phyloP scores from a whole-genome alignment of 179 eudicot species.

The Amaranthus tricolor region DNA sequence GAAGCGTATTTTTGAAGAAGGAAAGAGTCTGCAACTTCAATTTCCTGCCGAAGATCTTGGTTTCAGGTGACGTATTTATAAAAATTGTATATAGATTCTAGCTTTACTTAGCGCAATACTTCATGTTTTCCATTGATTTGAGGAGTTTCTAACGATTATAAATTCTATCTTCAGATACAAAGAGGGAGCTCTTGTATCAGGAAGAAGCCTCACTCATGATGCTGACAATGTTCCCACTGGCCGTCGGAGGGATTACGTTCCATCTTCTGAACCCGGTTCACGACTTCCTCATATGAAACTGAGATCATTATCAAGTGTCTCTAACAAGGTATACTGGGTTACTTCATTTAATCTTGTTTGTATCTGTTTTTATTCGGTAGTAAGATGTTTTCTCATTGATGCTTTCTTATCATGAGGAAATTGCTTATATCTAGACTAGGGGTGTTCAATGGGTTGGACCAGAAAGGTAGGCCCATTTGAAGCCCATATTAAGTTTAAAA shows the following conservation, averaged over 20 bases:
- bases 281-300: conserved; percentile 87
- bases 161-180: conserved; percentile 45
- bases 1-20: conserved; percentile 74
- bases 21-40: conserved; percentile 95
- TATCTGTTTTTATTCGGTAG: background rate
- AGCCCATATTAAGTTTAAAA: too few relatives aligned
- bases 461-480: too few relatives aligned
- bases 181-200: conserved; percentile 66
- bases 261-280: conserved; percentile 81
- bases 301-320: conserved; percentile 33
- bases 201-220: conserved; percentile 24
- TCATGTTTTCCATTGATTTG: conserved; percentile 1
- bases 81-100: background rate
- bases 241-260: conserved; percentile 78
- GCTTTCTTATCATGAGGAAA: background rate
- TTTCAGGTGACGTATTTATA: conserved; percentile 51
- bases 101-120: background rate
- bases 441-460: too few relatives aligned
- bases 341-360: background rate
- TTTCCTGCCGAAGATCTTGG: conserved; percentile 99
- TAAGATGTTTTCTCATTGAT: background rate
- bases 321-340: conserved; percentile 43
- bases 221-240: conserved; percentile 58
- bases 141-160: background rate
- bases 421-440: background rate